Percentiles rank a stretch among this genome's conserved stretches.
phyloP scores from a whole-genome alignment of 345 rosid species.

The Arabidopsis arenosa region DNA sequence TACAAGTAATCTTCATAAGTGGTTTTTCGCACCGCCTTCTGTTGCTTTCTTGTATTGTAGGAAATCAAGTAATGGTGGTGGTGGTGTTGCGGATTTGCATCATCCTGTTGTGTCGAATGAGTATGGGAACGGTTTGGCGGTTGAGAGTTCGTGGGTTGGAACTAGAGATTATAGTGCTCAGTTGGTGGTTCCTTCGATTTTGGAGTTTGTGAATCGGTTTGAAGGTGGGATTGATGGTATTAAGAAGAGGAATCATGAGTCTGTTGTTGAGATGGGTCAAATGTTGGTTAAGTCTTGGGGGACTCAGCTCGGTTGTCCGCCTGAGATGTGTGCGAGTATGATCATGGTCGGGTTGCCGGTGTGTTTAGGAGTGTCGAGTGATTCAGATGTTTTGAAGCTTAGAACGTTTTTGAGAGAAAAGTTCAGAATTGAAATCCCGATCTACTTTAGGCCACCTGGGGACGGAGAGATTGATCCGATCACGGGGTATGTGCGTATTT shows the following conservation, averaged over 20 bases:
- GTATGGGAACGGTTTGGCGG: conserved; percentile 87
- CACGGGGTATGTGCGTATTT: conserved; percentile 84
- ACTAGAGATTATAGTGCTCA: conserved; percentile 93
- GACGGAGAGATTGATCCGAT: conserved; percentile 59
- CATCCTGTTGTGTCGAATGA: conserved; percentile 94
- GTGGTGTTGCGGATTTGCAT: conserved; percentile 57
- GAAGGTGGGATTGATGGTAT: conserved; percentile 86
- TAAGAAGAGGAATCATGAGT: conserved; percentile 80
- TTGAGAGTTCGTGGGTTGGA: conserved; percentile 93
- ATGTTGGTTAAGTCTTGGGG: conserved; percentile 91
- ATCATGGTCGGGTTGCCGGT: conserved; percentile 90
- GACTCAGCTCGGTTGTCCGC: conserved; percentile 81
- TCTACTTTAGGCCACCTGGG: conserved; percentile 60
- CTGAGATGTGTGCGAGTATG: conserved; percentile 86
- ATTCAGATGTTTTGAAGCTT: conserved; percentile 58
- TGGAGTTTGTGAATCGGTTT: conserved; percentile 82
- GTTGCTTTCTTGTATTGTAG: conserved; percentile 85
- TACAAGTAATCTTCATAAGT: conserved; percentile 82
- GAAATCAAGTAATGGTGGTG: conserved; percentile 39
- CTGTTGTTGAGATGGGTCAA: conserved; percentile 78
- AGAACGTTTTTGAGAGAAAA: conserved; percentile 70
- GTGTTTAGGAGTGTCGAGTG: conserved; percentile 59
- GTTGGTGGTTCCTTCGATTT: conserved; percentile 73
- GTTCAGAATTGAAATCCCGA: conserved; percentile 77
- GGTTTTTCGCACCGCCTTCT: conserved; percentile 97